These are phyloP conservation scores for Conoideocrella luteorostrata DNA, from an alignment of 2,329 filamentous ascomycete species.

Conservation along the genomic window DNA sequence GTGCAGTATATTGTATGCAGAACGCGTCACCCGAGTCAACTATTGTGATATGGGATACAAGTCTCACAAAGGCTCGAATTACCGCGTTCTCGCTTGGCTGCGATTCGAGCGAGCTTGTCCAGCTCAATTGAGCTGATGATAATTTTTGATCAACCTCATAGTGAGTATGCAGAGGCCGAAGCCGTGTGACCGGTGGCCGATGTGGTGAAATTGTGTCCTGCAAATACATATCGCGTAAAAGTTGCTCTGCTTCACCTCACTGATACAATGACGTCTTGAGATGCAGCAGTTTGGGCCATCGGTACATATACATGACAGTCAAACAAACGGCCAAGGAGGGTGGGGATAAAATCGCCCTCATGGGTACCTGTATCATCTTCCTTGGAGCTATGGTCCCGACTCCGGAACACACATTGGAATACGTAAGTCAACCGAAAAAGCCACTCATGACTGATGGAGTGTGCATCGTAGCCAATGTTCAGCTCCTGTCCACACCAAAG, in stretches of 20 bases:
- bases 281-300: background rate
- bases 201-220: slow-evolving; percentile 1
- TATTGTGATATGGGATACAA: slow-evolving; percentile 9
- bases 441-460: background rate
- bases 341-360: background rate
- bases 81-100: slow-evolving; percentile 5
- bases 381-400: background rate
- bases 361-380: background rate
- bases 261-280: background rate
- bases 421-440: background rate
- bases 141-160: background rate
- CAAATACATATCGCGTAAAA: background rate
- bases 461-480: background rate
- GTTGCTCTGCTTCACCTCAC: background rate
- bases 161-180: slow-evolving; percentile 13
- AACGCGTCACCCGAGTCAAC: slow-evolving; percentile 9
- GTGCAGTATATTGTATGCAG: slow-evolving; percentile 9
- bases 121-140: background rate
- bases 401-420: background rate
- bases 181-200: slow-evolving; percentile 12
- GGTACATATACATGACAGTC: background rate
- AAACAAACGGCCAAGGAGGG: background rate
- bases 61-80: slow-evolving; percentile 9
- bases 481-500: background rate
- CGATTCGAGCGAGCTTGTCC: slow-evolving; percentile 7